Evolutionary conservation across 495 filamentous ascomycete genomes (phyloP).

Genomic region (Aspergillus haitiensis): DNA sequence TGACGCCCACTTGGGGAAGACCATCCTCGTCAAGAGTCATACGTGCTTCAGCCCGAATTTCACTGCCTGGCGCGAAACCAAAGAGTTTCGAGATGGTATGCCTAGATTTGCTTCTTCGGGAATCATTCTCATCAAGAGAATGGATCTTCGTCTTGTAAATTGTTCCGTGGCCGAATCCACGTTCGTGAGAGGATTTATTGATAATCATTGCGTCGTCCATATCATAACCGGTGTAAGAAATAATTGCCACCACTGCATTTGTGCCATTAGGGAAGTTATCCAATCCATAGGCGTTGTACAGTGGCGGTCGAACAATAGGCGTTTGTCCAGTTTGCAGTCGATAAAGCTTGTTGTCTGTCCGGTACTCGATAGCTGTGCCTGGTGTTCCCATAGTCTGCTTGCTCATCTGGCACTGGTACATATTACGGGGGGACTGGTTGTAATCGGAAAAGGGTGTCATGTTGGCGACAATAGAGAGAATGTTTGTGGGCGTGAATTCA

Average conservation of each 20-base stretch:
- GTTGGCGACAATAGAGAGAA: conserved; percentile 95
- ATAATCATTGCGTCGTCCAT: conserved; percentile 99
- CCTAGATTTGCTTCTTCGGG: conserved; percentile 54
- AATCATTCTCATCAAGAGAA: conserved; percentile 70
- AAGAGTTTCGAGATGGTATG: conserved; percentile 70
- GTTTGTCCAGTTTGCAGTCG: conserved; percentile 94
- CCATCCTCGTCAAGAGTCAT: conserved; percentile 81
- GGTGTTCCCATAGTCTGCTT: conserved; percentile 99
- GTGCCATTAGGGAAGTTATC: conserved; percentile 99
- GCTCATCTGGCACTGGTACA: conserved; percentile 99
- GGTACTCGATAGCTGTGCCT: conserved; percentile 77
- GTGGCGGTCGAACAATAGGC: conserved; percentile 83
- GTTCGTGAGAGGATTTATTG: conserved; percentile 96
- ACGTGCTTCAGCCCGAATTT: conserved; percentile 62
- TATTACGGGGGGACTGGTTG: conserved; percentile 98
- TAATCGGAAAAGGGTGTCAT: conserved; percentile 99
- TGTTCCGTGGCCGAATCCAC: conserved; percentile 93
- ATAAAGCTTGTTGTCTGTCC: conserved; percentile 97
- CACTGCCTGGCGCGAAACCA: conserved; percentile 75
- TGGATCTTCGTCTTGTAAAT: conserved; percentile 97
- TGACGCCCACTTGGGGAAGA: conserved; percentile 72
- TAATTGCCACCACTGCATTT: conserved; percentile 95
- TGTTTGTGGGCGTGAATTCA: conserved; percentile 93
- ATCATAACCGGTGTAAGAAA: conserved; percentile 98
- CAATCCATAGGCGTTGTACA: conserved; percentile 94